Percentiles rank a stretch among this genome's conserved stretches.
These are phyloP conservation scores for Blastomyces percursus DNA, from an alignment of 2,329 filamentous ascomycete species.

Conservation along the genomic window DNA sequence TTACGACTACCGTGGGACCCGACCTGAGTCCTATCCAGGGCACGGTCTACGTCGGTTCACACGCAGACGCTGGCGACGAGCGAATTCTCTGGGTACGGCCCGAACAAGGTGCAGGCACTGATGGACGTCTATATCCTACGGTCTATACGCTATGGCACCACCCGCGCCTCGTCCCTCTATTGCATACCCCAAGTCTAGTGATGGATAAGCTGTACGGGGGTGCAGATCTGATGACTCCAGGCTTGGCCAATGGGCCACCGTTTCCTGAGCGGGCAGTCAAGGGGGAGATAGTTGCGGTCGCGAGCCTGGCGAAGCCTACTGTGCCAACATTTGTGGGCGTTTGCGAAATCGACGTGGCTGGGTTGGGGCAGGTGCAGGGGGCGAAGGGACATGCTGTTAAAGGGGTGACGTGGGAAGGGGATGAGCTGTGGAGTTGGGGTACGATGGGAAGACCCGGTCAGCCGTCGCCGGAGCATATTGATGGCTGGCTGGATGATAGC, in stretches of 20 bases:
- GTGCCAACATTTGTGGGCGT: slow-evolving; percentile 54
- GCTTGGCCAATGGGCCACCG: slow-evolving; percentile 52
- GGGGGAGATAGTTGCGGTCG: slow-evolving; percentile 52
- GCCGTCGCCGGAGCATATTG: slow-evolving; percentile 42
- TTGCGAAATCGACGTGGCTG: slow-evolving; percentile 53
- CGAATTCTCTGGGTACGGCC: slow-evolving; percentile 55
- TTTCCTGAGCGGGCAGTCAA: slow-evolving; percentile 50
- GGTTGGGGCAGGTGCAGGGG: slow-evolving; percentile 45
- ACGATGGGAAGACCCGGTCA: slow-evolving; percentile 43
- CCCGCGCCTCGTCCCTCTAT: slow-evolving; percentile 48
- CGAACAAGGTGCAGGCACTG: slow-evolving; percentile 40
- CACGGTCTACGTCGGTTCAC: slow-evolving; percentile 52
- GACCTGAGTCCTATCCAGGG: slow-evolving; percentile 51
- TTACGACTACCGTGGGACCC: slow-evolving; percentile 54
- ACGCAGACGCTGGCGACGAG: slow-evolving; percentile 43
- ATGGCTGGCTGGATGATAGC: slow-evolving; percentile 38
- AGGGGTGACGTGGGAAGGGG: slow-evolving; percentile 56
- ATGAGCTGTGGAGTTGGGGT: slow-evolving; percentile 58
- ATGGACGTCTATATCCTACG: slow-evolving; percentile 35
- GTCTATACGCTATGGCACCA: slow-evolving; percentile 60
- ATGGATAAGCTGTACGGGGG: slow-evolving; percentile 54
- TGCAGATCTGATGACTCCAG: slow-evolving; percentile 59
- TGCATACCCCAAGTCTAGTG: slow-evolving; percentile 50
- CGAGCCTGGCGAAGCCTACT: slow-evolving; percentile 47
- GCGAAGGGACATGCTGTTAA: slow-evolving; percentile 54